Evolutionary conservation across 192 early-diverging fungal genomes (phyloP), one percentile per base, ranked within the genome.

Genomic region (Fimicolochytrium jonesii): DNA sequence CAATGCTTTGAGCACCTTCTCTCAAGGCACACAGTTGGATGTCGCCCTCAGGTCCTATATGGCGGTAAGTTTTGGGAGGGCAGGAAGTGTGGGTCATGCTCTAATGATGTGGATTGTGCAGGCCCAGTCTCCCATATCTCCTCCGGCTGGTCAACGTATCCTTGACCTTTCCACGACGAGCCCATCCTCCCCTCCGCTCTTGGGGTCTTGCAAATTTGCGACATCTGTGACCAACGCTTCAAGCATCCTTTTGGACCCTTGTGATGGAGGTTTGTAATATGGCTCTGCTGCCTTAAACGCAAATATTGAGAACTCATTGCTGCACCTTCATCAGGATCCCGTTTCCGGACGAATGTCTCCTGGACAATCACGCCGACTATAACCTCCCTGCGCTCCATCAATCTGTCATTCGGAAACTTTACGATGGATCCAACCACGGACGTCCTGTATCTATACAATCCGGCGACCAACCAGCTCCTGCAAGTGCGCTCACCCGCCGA

Each of bases 21-120:
- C 22, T 20, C 28, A 39, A 39, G 62, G 62, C 18, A 34, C 62
- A 28, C 35, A 37, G n/a, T 17, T 64, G 15, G 62, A 55, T 44
- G 39, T 64, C 15, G 36, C 55, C 9, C 11, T 55, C 9, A 34
- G 33, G 42, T 6, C 53, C 6, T 64, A 55, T 39, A n/a, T 58
- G 13, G n/a, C 25, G 13, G 56, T 58, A 39, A 35, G 53, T 56
- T 9, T 11, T 35, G 13, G 18, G 48, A 50, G 48, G 26, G 2
- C 48, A 2, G 48, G 11, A 50, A 26, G 13, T 50, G 23, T 23
- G 13, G 17, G 1, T n/a, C n/a, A n/a, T n/a, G n/a, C n/a, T n/a
- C n/a, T n/a, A n/a, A n/a, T n/a, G n/a, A n/a, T n/a, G n/a, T n/a
- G n/a, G n/a, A n/a, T n/a, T n/a, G 4, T 41, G 34, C 30, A 56